These are phyloP conservation scores for Phlebopus sp. DNA, from an alignment of 1,284 basidiomycete genomes.

Conservation along the genomic window DNA sequence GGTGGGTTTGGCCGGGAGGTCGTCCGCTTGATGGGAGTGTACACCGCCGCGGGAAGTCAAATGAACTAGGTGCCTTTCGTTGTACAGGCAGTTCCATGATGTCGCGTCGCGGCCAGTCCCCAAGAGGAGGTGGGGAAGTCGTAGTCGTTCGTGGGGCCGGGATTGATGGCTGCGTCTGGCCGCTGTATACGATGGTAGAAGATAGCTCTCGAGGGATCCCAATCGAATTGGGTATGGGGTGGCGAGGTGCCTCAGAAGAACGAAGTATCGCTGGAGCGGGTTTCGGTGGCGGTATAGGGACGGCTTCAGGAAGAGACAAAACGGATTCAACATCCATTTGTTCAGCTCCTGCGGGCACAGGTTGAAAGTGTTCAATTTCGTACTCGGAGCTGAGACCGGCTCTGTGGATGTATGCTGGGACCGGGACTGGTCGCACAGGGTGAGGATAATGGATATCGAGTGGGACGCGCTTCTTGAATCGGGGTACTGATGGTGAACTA, in stretches of 20 bases:
- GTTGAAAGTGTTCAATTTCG: constrained; percentile 46
- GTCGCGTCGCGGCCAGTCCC: constrained; percentile 55
- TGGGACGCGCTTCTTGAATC: constrained; percentile 32
- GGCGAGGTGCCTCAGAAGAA: constrained; percentile 1
- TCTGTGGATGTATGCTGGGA: constrained; percentile 34
- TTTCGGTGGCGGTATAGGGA: constrained; percentile 16
- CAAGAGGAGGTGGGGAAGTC: constrained; percentile 47
- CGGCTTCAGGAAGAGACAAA: constrained; percentile 25
- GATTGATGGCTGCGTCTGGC: constrained; percentile 25
- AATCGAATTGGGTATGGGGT: constrained; percentile 11
- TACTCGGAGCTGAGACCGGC: constrained; percentile 42
- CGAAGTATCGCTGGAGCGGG: constrained; percentile 14
- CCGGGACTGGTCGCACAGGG: constrained; percentile 37
- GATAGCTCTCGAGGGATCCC: constrained; percentile 6
- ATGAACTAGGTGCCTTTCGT: constrained; percentile 27
- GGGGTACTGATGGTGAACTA: constrained; percentile 32
- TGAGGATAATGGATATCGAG: constrained; percentile 41
- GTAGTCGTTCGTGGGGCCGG: constrained; percentile 9
- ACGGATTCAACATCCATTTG: constrained; percentile 21
- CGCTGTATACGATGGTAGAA: constrained; percentile 31
- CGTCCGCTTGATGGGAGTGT: constrained; percentile 6
- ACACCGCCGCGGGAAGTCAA: constrained; percentile 19
- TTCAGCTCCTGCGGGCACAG: constrained; percentile 19
- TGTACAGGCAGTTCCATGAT: constrained; percentile 39
- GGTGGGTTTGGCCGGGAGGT: not conserved